Conservation (phyloP, 164 flowering plant genomes). For the Akebia trifoliata region DNA sequence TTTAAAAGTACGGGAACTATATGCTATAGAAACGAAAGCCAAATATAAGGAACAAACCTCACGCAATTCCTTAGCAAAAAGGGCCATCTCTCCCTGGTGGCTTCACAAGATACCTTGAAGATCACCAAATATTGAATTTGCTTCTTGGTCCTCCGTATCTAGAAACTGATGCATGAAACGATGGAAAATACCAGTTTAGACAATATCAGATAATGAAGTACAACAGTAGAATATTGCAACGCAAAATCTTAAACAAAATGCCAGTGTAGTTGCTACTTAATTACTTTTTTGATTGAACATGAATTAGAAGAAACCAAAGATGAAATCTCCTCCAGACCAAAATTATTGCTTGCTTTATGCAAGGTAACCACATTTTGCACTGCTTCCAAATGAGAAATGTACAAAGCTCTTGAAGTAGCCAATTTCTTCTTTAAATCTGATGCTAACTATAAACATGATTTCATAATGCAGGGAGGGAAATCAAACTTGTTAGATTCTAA, state of each 20-base stretch:
- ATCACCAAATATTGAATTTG: conserved; percentile 57
- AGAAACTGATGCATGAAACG: conserved; percentile 43
- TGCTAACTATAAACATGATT: too few species aligned
- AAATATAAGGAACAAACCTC: conserved; percentile 45
- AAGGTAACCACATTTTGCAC: conserved; percentile 82
- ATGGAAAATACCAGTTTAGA: too few species aligned
- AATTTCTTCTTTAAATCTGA: conserved; percentile 62
- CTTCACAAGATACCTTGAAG: conserved; percentile 57
- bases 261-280: conserved; percentile 7
- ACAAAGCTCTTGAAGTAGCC: conserved; percentile 49
- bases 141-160: conserved; percentile 39
- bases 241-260: background rate
- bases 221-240: background rate
- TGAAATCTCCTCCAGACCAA: conserved; percentile 68
- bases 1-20: too few species aligned
- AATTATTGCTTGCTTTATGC: conserved; percentile 73
- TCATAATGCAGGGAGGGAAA: too few species aligned
- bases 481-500: too few species aligned
- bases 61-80: conserved; percentile 72
- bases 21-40: background rate
- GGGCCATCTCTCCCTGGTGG: conserved; percentile 82
- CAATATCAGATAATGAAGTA: too few species aligned
- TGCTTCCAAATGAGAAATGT: conserved; percentile 75
- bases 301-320: conserved; percentile 45
- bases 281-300: conserved; percentile 58